Percentiles rank a stretch among this genome's conserved stretches.
Evolutionary conservation across 1,284 basidiomycete species (phyloP).

Genomic region (Ganoderma lucidum): DNA sequence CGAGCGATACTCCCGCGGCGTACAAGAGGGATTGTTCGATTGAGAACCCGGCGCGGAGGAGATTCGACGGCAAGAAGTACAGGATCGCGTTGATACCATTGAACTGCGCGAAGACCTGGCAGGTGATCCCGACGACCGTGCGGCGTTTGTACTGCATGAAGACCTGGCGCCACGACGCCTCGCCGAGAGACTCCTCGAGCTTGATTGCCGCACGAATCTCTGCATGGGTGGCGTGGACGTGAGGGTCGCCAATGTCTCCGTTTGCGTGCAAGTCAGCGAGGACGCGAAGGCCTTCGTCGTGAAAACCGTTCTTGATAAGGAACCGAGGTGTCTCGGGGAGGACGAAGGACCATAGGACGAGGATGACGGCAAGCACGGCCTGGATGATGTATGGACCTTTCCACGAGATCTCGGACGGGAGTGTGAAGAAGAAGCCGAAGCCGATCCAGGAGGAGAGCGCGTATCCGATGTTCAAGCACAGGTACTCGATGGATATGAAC

Average conservation of each 20-base stretch:
- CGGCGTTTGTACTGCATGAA: slow-evolving; percentile 57
- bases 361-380: slow-evolving; percentile 51
- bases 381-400: slow-evolving; percentile 62
- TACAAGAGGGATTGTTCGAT: slow-evolving; percentile 54
- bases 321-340: slow-evolving; percentile 64
- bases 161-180: slow-evolving; percentile 53
- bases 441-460: slow-evolving; percentile 60
- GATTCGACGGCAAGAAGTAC: slow-evolving; percentile 62
- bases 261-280: slow-evolving; percentile 58
- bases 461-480: slow-evolving; percentile 60
- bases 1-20: slow-evolving; percentile 61
- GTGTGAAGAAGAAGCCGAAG: slow-evolving; percentile 57
- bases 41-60: slow-evolving; percentile 58
- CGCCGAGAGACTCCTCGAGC: slow-evolving; percentile 49
- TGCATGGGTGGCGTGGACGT: slow-evolving; percentile 48
- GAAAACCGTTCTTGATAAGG: slow-evolving; percentile 59
- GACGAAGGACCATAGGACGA: slow-evolving; percentile 55
- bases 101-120: slow-evolving; percentile 62
- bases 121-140: slow-evolving; percentile 56
- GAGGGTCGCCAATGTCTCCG: slow-evolving; percentile 50
- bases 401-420: slow-evolving; percentile 60
- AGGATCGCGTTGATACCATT: slow-evolving; percentile 67
- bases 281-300: slow-evolving; percentile 51
- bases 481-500: slow-evolving; percentile 60
- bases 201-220: slow-evolving; percentile 53